Conservation (phyloP, 352 stramenopile species). For the Chrysophaeum taylorii region DNA sequence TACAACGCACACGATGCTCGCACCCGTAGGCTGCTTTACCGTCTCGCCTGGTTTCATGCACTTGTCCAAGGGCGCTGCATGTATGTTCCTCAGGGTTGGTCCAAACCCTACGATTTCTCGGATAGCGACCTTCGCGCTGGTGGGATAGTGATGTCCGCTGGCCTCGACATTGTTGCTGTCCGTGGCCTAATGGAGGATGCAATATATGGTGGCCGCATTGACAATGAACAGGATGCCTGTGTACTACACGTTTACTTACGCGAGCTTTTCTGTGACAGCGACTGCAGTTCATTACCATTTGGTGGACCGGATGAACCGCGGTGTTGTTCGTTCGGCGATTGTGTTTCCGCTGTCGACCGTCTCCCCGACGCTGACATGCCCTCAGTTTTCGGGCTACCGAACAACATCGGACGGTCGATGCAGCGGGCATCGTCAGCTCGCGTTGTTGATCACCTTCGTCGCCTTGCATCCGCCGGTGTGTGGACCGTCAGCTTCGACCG, state of each 20-base stretch:
- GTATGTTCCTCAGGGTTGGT: conserved; percentile 88
- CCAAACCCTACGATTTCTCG: conserved; percentile 90
- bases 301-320: too few relatives aligned
- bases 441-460: conserved; percentile 69
- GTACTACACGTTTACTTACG: conserved; percentile 72
- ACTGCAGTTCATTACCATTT: too few relatives aligned
- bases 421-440: conserved; percentile 67
- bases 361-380: conserved; percentile 43
- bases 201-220: conserved; percentile 83
- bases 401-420: conserved; percentile 85
- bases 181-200: conserved; percentile 87
- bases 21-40: conserved; percentile 48
- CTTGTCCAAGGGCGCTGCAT: conserved; percentile 63
- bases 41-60: conserved; percentile 74
- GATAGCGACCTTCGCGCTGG: conserved; percentile 79
- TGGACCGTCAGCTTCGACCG: conserved; percentile 66
- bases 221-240: conserved; percentile 78
- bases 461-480: conserved; percentile 56
- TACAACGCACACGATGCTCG: conserved; percentile 28
- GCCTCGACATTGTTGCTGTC: conserved; percentile 67
- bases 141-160: conserved; percentile 60
- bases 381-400: conserved; percentile 70
- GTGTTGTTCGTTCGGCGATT: conserved; percentile 16
- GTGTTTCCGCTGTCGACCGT: neutral
- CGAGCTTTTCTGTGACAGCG: too few relatives aligned